These are phyloP conservation scores for Pythium plurisporium DNA, from an alignment of 352 stramenopile species.

Conservation along the genomic window DNA sequence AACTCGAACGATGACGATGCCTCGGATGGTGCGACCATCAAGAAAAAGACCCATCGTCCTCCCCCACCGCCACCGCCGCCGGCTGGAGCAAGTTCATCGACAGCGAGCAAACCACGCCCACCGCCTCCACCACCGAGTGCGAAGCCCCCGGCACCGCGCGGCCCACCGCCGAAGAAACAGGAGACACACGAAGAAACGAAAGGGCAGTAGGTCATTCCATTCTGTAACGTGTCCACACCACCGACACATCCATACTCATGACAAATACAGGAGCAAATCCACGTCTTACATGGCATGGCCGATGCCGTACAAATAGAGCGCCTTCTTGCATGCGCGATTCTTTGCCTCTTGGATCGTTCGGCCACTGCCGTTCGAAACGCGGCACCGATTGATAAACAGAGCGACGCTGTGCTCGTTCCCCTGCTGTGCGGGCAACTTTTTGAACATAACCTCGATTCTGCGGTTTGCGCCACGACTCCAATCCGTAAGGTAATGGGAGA, in stretches of 20 bases:
- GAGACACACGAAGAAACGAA: slow-evolving; percentile 31
- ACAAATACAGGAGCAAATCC: slow-evolving; percentile 4
- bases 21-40: slow-evolving; percentile 21
- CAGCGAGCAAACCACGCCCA: slow-evolving; percentile 43
- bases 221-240: background rate
- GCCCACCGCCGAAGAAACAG: slow-evolving; percentile 38
- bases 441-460: slow-evolving; percentile 49
- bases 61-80: slow-evolving; percentile 31
- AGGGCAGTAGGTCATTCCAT: slow-evolving; percentile 2
- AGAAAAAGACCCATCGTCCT: slow-evolving; percentile 19
- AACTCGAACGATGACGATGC: slow-evolving; percentile 23
- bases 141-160: slow-evolving; percentile 62
- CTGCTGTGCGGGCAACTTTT: slow-evolving; percentile 25
- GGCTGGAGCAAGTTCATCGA: slow-evolving; percentile 1
- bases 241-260: background rate
- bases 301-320: slow-evolving; percentile 63
- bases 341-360: slow-evolving; percentile 67
- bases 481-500: slow-evolving; percentile 53
- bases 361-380: slow-evolving; percentile 53
- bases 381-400: slow-evolving; percentile 61
- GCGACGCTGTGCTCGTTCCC: slow-evolving; percentile 51
- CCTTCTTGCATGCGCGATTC: slow-evolving; percentile 61
- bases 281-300: slow-evolving; percentile 28
- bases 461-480: slow-evolving; percentile 34
- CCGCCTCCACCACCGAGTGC: slow-evolving; percentile 45